These are phyloP conservation scores for Chlamydomonas eustigma DNA, from an alignment of 139 green algal species.

Conservation along the genomic window DNA sequence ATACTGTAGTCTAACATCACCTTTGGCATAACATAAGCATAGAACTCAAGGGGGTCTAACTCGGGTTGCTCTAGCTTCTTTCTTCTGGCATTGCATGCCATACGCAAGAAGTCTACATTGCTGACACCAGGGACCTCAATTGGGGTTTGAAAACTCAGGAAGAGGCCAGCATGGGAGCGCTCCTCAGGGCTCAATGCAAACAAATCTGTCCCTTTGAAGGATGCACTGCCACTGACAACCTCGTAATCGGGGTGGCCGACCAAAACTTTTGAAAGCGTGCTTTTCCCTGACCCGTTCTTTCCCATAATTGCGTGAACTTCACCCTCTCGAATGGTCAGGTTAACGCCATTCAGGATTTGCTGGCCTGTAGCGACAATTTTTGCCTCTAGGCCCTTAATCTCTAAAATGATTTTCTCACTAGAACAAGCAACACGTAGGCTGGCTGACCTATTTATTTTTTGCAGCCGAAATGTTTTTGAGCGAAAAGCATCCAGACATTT, in stretches of 20 bases:
- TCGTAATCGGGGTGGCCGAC: slow-evolving; percentile 98
- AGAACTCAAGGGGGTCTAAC: slow-evolving; percentile 98
- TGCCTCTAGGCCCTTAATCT: slow-evolving; percentile 74
- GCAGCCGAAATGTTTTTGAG: too few relatives aligned
- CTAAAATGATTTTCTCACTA: slow-evolving; percentile 62
- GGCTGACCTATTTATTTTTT: too few relatives aligned
- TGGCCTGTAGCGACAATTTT: slow-evolving; percentile 70
- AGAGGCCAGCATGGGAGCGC: slow-evolving; percentile 83
- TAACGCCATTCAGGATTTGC: slow-evolving; percentile 91
- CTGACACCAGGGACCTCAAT: slow-evolving; percentile 94
- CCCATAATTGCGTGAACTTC: slow-evolving; percentile 97
- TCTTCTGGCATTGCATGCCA: slow-evolving; percentile 86
- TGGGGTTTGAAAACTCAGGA: slow-evolving; percentile 92
- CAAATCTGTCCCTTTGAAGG: slow-evolving; percentile 90
- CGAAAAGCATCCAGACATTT: too few relatives aligned
- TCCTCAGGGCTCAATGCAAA: slow-evolving; percentile 92
- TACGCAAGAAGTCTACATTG: slow-evolving; percentile 96
- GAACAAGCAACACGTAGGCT: too few relatives aligned
- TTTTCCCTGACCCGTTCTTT: slow-evolving; percentile 97
- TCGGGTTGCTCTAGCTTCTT: slow-evolving; percentile 75
- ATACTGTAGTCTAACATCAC: slow-evolving; percentile 24
- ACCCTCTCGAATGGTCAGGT: slow-evolving; percentile 76
- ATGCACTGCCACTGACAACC: slow-evolving; percentile 78
- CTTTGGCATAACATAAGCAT: slow-evolving; percentile 91
- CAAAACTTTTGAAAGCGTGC: slow-evolving; percentile 89